Evolutionary conservation across 2,329 filamentous ascomycete species (phyloP), one percentile per base, ranked within the genome.

Genomic region (Xylaria sp.): DNA sequence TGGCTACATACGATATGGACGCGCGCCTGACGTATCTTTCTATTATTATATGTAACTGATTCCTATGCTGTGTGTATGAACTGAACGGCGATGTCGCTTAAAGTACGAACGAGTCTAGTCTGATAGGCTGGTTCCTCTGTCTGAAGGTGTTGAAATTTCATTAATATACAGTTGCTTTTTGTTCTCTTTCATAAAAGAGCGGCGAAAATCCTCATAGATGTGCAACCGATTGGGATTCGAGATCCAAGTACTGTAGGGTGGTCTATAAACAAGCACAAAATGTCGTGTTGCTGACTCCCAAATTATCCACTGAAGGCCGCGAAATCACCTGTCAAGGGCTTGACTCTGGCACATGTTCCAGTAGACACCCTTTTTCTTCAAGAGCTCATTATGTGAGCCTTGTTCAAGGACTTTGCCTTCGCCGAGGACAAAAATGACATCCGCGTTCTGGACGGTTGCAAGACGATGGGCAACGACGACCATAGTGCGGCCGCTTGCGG

Each of bases 351-450:
- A 89, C 87, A 89, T 88, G 65, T 86, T 82, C 84, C 85, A 88
- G 70, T 89, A 89, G 6, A 87, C 82, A 0, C 87, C 87, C 74
- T 78, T 84, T 79, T 82, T 81, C 77, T 79, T 83, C 69, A 89
- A 70, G 68, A 89, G 73, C 74, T 88, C 87, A 1, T 68, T 67
- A 69, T 89, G 87, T 20, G 76, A 87, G 12, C 87, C 87, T 76
- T 84, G 80, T 77, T 89, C 87, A 12, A 89, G 75, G 52, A 89
- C 81, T 72, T 83, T 86, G 28, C 90, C 89, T 69, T 90, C 86
- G 12, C 91, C 91, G 57, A 96, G 88, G 0, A 95, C 92, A 74
- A 92, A 93, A 51, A 94, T 94, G n/a, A 90, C 82, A 78, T 95
- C 90, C 1, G 92, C 91, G 73, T 94, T 91, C 78, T 92, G 92